Evolutionary conservation across 495 filamentous ascomycete genomes (phyloP).

Genomic region (Aspergillus saccharolyticus): DNA sequence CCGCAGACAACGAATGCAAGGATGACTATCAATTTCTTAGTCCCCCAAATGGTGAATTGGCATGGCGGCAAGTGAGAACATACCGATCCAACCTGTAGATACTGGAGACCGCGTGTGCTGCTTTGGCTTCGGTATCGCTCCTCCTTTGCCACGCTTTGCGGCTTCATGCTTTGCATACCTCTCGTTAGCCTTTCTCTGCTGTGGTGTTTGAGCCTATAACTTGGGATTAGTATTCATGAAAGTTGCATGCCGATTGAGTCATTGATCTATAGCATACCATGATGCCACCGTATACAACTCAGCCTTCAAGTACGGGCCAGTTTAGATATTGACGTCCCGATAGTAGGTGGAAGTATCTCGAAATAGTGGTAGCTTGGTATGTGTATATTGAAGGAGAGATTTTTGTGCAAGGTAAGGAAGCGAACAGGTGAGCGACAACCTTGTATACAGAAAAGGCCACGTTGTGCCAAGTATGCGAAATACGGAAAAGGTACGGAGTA

Average conservation of each 20-base stretch:
- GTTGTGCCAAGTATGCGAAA: background rate
- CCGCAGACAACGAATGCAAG: slow-evolving; percentile 82
- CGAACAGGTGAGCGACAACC: too few relatives aligned
- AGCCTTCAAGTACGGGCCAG: background rate
- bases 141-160: slow-evolving; percentile 76
- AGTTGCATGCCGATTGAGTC: background rate
- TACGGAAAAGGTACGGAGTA: background rate
- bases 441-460: background rate
- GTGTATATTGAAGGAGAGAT: background rate
- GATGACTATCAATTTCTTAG: slow-evolving; percentile 46
- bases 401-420: background rate
- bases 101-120: slow-evolving; percentile 70
- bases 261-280: background rate
- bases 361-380: background rate
- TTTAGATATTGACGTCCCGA: background rate
- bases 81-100: slow-evolving; percentile 80
- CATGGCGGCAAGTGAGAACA: slow-evolving; percentile 25
- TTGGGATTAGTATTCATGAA: slow-evolving; percentile 1
- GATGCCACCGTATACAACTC: background rate
- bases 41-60: background rate
- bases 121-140: slow-evolving; percentile 61
- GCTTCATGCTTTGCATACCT: slow-evolving; percentile 76
- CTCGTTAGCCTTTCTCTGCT: slow-evolving; percentile 85
- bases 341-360: too few relatives aligned
- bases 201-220: slow-evolving; percentile 82